Conservation (phyloP, 176 grass and related monocot genomes). For the bread wheat (Triticum aestivum) region IWGSC_CS_RefSeq_v2.1 NC_057804.1:445727279-445727778, state of each 20-base stretch:
- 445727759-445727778: not conserved
- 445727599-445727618: slow-evolving; percentile 24
- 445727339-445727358: slow-evolving; percentile 29
- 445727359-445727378: slow-evolving; percentile 60
- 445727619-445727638: slow-evolving; percentile 67
- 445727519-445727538: slow-evolving; percentile 20
- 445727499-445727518: slow-evolving; percentile 15
- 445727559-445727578: slow-evolving; percentile 6
- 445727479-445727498: slow-evolving; percentile 25
- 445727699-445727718: slow-evolving; percentile 60
- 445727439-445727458: slow-evolving; percentile 18
- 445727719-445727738: slow-evolving; percentile 48
- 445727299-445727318: slow-evolving; percentile 47
- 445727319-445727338: slow-evolving; percentile 12
- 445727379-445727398: slow-evolving; percentile 63
- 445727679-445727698: slow-evolving; percentile 67
- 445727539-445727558: slow-evolving; percentile 26
- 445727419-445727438: slow-evolving; percentile 22
- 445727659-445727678: slow-evolving; percentile 90
- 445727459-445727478: slow-evolving; percentile 45
- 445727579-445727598: not conserved
- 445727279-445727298: slow-evolving; percentile 54
- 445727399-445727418: slow-evolving; percentile 65
- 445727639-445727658: slow-evolving; percentile 68
- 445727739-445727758: not conserved